Conservation (phyloP, 1,139 yeast species). For the Debaryomyces nepalensis region DNA sequence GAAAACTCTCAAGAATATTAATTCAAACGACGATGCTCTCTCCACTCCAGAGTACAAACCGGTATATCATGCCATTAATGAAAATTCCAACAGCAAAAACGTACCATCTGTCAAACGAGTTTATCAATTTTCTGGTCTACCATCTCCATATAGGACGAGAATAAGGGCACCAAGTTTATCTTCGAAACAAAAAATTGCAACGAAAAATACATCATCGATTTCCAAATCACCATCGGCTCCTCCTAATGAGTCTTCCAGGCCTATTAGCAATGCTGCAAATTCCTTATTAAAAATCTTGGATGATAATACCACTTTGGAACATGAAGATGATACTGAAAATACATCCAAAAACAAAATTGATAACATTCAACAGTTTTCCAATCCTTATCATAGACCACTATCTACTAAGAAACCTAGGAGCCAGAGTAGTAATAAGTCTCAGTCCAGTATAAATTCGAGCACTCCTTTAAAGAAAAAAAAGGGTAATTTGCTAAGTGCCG, state of each 20-base stretch:
- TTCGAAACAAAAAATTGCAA: conserved; percentile 19
- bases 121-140: conserved; percentile 65
- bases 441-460: neutral
- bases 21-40: conserved; percentile 21
- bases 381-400: conserved; percentile 52
- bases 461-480: conserved; percentile 16
- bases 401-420: conserved; percentile 25
- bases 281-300: conserved; percentile 67
- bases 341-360: conserved; percentile 13
- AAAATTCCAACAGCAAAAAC: conserved; percentile 28
- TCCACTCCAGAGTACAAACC: conserved; percentile 50
- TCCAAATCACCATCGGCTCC: conserved; percentile 7
- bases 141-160: conserved; percentile 67
- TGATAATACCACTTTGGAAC: conserved; percentile 27
- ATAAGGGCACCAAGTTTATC: conserved; percentile 36
- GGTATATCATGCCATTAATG: conserved; percentile 37
- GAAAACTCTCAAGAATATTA: conserved; percentile 24
- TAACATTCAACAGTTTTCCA: conserved; percentile 42
- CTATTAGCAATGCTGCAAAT: conserved; percentile 67
- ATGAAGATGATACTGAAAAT: conserved; percentile 19
- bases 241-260: conserved; percentile 20
- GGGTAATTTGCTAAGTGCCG: conserved; percentile 32
- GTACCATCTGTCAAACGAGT: conserved; percentile 51
- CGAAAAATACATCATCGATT: conserved; percentile 8
- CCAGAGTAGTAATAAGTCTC: neutral